phyloP scores from a whole-genome alignment of 164 flowering plant genomes.

The Pachysandra terminalis region DNA sequence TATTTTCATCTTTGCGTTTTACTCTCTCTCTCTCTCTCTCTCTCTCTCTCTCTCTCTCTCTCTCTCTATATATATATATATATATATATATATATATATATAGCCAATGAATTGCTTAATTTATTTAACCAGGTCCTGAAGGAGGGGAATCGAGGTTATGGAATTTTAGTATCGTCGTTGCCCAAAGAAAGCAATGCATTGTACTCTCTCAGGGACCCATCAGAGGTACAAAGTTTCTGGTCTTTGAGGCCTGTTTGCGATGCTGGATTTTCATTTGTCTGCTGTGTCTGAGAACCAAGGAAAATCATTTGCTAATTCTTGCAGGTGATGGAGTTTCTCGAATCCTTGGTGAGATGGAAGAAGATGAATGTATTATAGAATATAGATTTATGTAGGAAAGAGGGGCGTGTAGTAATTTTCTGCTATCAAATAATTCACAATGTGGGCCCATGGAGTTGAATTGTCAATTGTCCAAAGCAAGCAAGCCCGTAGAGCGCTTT shows the following conservation, averaged over 20 bases:
- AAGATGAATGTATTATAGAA: conserved; percentile 22
- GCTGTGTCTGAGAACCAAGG: background rate
- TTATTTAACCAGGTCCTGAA: conserved; percentile 37
- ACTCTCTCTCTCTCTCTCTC: no score
- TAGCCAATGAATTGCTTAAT: background rate
- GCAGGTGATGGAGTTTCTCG: conserved; percentile 81
- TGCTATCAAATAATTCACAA: no score
- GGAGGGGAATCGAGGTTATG: conserved; percentile 53
- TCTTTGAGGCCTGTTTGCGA: no score
- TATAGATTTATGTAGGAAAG: background rate
- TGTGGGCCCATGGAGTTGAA: no score
- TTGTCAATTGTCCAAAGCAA: no score
- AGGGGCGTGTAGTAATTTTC: background rate
- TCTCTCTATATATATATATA: no score
- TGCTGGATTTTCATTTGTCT: background rate
- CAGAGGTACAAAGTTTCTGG: conserved; percentile 42
- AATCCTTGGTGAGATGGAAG: conserved; percentile 53
- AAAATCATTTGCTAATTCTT: background rate
- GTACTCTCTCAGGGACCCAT: conserved; percentile 68
- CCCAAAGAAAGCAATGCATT: conserved; percentile 73
- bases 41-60: no score
- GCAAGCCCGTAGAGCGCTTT: no score
- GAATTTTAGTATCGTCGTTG: conserved; percentile 64
- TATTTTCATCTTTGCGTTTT: background rate
- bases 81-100: no score